Conservation (phyloP, 345 rosid species). For the Turritis glabra region DNA sequence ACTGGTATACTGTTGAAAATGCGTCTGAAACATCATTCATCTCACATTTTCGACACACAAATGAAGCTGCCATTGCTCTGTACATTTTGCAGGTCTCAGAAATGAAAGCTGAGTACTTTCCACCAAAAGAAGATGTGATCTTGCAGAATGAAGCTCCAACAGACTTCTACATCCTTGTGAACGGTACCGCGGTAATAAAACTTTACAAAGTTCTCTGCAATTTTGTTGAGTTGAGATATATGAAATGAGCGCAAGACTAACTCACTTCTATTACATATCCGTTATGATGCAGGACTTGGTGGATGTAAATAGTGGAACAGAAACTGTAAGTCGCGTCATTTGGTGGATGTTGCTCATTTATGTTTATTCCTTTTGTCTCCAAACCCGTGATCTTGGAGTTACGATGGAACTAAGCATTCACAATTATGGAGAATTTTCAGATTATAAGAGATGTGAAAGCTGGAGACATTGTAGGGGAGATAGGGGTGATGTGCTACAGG, state of each 20-base stretch:
- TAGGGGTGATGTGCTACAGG: constrained; percentile 81
- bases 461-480: constrained; percentile 86
- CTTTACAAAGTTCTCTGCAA: neutral
- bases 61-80: neutral
- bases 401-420: neutral
- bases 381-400: constrained; percentile 4
- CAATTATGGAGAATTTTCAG: constrained; percentile 45
- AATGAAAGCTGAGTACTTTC: constrained; percentile 86
- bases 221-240: neutral
- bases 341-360: neutral
- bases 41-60: neutral
- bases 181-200: constrained; percentile 66
- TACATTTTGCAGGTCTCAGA: constrained; percentile 58
- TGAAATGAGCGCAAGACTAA: neutral
- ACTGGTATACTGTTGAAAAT: constrained; percentile 48
- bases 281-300: constrained; percentile 54
- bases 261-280: neutral
- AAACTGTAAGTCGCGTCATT: constrained; percentile 47
- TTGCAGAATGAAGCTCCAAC: constrained; percentile 86
- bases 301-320: constrained; percentile 48
- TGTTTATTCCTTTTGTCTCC: neutral
- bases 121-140: constrained; percentile 85
- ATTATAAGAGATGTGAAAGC: constrained; percentile 66
- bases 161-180: constrained; percentile 73
- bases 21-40: neutral